phyloP scores from a whole-genome alignment of 2,329 filamentous ascomycete species.

The Trichophyton benhamiae region DNA sequence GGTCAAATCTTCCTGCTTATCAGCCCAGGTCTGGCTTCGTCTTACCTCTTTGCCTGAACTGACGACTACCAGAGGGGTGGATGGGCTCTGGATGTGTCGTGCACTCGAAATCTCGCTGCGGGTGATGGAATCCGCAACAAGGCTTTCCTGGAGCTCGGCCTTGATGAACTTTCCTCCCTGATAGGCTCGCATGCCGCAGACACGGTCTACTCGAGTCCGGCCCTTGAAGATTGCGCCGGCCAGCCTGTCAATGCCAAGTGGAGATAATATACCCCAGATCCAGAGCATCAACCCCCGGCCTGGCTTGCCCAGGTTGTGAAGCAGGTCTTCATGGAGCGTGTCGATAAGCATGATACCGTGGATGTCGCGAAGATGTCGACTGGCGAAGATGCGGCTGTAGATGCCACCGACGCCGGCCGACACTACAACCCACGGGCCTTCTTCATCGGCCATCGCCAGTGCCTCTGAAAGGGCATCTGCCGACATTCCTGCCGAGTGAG shows the following conservation, averaged over 20 bases:
- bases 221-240: constrained; percentile 71
- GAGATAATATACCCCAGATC: constrained; percentile 73
- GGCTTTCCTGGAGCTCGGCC: constrained; percentile 80
- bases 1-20: constrained; percentile 73
- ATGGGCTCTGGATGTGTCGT: constrained; percentile 62
- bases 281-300: constrained; percentile 72
- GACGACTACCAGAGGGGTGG: constrained; percentile 66
- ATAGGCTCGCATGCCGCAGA: constrained; percentile 67
- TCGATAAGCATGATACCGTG: constrained; percentile 76
- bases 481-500: constrained; percentile 86
- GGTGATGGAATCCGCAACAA: constrained; percentile 74
- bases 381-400: constrained; percentile 82
- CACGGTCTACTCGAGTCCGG: constrained; percentile 66
- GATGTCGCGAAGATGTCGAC: constrained; percentile 63
- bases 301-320: constrained; percentile 51
- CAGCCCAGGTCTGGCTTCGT: constrained; percentile 59
- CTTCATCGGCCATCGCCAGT: constrained; percentile 64
- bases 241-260: constrained; percentile 71
- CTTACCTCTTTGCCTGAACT: constrained; percentile 65
- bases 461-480: constrained; percentile 80
- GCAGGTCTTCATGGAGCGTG: constrained; percentile 74
- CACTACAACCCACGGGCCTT: constrained; percentile 77
- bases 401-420: constrained; percentile 79
- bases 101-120: constrained; percentile 70
- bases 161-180: constrained; percentile 77